phyloP scores from a whole-genome alignment of 2,329 filamentous ascomycete genomes.

The Mollisia scopiformis region DNA sequence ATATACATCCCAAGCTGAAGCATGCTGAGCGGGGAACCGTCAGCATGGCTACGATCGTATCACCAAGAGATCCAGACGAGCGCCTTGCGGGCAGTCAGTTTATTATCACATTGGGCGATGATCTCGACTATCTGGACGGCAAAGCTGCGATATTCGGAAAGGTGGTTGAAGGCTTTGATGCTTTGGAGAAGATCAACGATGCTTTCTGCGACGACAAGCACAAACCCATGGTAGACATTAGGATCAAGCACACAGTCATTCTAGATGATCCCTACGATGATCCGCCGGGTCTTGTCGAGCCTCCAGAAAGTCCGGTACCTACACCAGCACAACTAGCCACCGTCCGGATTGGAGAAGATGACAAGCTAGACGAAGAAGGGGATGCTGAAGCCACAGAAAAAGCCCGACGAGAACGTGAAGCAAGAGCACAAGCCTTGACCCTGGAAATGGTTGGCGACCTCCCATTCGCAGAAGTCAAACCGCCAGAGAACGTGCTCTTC shows the following conservation, averaged over 20 bases:
- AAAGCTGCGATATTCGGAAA: conserved; percentile 95
- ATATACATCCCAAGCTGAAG: conserved; percentile 85
- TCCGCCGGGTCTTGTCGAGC: conserved; percentile 74
- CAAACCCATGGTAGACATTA: conserved; percentile 88
- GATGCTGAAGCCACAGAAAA: conserved; percentile 82
- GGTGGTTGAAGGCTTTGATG: conserved; percentile 94
- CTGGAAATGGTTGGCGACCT: conserved; percentile 98
- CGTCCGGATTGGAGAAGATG: conserved; percentile 88
- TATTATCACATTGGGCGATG: conserved; percentile 86
- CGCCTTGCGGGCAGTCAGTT: conserved; percentile 90
- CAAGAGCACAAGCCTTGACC: conserved; percentile 89
- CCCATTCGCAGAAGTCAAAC: conserved; percentile 95
- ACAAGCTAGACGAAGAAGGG: conserved; percentile 72
- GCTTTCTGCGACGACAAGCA: conserved; percentile 86
- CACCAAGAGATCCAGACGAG: conserved; percentile 75
- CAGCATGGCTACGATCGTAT: conserved; percentile 92
- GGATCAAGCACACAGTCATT: conserved; percentile 89
- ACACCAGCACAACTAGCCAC: conserved; percentile 86
- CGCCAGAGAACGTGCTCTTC: conserved; percentile 95
- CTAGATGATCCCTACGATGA: conserved; percentile 93
- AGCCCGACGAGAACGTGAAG: conserved; percentile 83
- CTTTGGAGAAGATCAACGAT: conserved; percentile 88
- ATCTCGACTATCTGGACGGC: conserved; percentile 87
- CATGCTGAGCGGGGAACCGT: conserved; percentile 89
- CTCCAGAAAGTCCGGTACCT: conserved; percentile 78